These are phyloP conservation scores for Melaleuca quinquenervia DNA, from an alignment of 345 rosid species.

Conservation along the genomic window DNA sequence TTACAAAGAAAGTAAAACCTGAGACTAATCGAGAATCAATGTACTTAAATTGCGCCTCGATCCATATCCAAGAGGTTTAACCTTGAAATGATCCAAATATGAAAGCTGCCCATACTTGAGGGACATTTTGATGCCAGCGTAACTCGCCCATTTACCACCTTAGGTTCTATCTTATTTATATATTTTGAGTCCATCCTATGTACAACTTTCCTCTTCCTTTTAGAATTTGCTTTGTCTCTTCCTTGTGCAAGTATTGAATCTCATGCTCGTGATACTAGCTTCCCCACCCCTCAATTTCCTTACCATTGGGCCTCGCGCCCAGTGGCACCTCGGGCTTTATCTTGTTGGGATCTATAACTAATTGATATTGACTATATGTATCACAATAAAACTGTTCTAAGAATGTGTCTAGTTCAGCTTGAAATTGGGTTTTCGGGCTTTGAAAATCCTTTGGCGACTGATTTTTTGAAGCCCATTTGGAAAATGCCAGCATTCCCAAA, in stretches of 20 bases:
- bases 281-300: neutral
- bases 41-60: fast-evolving
- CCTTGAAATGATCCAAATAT: neutral
- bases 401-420: neutral
- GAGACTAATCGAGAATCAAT: neutral
- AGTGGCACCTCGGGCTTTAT: neutral
- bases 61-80: neutral
- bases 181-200: neutral
- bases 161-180: neutral
- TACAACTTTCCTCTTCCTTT: neutral
- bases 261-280: neutral
- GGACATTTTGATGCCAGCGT: neutral
- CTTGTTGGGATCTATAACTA: neutral
- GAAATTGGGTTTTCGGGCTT: neutral
- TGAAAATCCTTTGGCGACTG: neutral
- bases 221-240: neutral
- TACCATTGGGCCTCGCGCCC: no score
- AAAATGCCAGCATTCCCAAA: neutral
- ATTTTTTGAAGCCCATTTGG: neutral
- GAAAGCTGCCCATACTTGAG: neutral
- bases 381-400: neutral
- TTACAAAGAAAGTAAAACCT: neutral
- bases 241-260: neutral
- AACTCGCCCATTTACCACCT: neutral
- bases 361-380: neutral